phyloP scores from a whole-genome alignment of 257 asterid genomes.

The Ballota nigra region DNA sequence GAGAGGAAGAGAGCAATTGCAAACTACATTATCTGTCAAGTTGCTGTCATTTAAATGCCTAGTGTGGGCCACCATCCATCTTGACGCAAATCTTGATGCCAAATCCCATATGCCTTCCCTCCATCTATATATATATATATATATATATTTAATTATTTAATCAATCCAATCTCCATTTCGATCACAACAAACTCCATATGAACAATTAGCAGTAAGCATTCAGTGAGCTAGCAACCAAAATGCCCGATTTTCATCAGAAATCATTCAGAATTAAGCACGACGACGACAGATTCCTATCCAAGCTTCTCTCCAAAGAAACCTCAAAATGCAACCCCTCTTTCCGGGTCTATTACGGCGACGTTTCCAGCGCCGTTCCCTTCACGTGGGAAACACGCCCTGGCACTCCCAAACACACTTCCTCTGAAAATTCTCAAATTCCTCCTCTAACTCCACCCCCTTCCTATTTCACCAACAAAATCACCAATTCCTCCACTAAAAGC shows the following conservation, averaged over 20 bases:
- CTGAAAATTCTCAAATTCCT: conserved; percentile 17
- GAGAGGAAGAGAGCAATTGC: not conserved
- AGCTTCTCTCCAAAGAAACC: conserved; percentile 42
- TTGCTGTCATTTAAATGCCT: conserved; percentile 16
- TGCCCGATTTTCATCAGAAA: conserved; percentile 33
- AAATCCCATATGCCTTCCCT: conserved; percentile 3
- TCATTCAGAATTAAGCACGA: conserved; percentile 41
- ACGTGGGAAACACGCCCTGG: conserved; percentile 52
- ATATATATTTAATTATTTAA: not conserved
- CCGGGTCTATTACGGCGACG: conserved; percentile 46
- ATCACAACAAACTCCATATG: not conserved
- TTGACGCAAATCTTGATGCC: conserved; percentile 22
- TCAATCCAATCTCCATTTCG: conserved; percentile 5
- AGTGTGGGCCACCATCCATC: conserved; percentile 21
- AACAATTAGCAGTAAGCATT: not conserved
- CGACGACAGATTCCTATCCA: conserved; percentile 36
- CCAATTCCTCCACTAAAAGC: not conserved
- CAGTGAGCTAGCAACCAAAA: not conserved
- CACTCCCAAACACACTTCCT: conserved; percentile 43
- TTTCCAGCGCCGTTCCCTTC: conserved; percentile 47
- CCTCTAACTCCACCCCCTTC: conserved; percentile 59
- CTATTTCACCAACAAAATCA: conserved; percentile 16
- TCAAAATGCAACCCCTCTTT: conserved; percentile 41
- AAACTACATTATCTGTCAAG: not conserved
- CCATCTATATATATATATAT: not conserved